Evolutionary conservation across 306 rosid species (phyloP).

Genomic region (Heteromeles arbutifolia): DNA sequence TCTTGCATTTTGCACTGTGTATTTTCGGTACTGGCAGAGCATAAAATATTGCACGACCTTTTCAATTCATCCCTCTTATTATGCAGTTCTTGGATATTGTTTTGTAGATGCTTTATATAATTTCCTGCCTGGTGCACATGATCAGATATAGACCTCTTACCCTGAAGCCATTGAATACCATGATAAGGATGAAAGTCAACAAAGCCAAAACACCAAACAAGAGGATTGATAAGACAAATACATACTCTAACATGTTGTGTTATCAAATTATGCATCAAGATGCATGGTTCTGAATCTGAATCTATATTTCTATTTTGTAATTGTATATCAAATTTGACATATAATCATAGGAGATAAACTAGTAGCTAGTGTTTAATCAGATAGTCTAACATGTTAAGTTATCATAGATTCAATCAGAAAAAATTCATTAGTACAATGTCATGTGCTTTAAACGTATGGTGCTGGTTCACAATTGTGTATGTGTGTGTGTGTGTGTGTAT

Average conservation of each 20-base stretch:
- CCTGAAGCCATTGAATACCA: constrained; percentile 18
- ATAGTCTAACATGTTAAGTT: no score
- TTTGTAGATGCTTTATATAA: constrained; percentile 30
- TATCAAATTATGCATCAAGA: not conserved
- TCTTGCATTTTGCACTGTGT: not conserved
- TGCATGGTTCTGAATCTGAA: not conserved
- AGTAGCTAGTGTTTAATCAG: no score
- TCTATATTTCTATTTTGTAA: not conserved
- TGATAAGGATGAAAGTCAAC: not conserved
- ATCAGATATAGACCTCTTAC: constrained; percentile 43
- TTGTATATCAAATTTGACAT: not conserved
- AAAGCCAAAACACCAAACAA: not conserved
- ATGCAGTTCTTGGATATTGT: constrained; percentile 15
- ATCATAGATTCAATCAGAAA: no score
- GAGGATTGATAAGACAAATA: not conserved
- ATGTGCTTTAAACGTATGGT: no score
- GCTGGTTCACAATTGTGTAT: no score
- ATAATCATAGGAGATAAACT: no score
- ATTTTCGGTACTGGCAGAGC: not conserved
- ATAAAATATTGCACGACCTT: not conserved
- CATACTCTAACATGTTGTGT: not conserved
- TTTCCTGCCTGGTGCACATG: constrained; percentile 34
- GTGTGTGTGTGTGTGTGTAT: no score
- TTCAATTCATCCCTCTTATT: constrained; percentile 30
- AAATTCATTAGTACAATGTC: no score